Conservation (phyloP, 2,329 filamentous ascomycete genomes). For the Basipetospora sp. region DNA sequence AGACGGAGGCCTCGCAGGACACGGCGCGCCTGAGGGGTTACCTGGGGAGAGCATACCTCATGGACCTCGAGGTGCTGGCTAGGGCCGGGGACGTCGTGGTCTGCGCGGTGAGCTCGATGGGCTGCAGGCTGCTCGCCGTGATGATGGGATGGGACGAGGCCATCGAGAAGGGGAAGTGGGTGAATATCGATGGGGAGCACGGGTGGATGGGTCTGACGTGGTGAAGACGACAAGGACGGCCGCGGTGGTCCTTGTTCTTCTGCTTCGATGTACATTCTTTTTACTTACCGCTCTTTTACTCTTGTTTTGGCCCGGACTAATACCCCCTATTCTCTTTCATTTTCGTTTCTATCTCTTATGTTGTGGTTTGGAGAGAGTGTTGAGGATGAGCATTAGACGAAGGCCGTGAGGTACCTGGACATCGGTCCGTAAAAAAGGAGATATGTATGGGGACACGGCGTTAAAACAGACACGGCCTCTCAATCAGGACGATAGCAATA, state of each 20-base stretch:
- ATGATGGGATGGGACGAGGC: conserved; percentile 75
- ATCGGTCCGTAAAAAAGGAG: too few relatives aligned
- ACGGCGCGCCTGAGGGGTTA: conserved; percentile 57
- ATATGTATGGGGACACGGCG: too few relatives aligned
- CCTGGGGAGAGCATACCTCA: conserved; percentile 65
- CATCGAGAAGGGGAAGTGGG: conserved; percentile 48
- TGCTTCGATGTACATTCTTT: conserved; percentile 5
- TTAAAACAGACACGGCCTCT: too few relatives aligned
- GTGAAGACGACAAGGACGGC: conserved; percentile 9
- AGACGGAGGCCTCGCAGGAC: conserved; percentile 29
- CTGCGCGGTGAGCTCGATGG: conserved; percentile 59
- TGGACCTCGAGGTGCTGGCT: conserved; percentile 64
- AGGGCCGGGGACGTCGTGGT: conserved; percentile 55
- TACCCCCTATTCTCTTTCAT: conserved; percentile 1
- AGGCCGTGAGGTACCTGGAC: neutral
- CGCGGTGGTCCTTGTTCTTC: neutral
- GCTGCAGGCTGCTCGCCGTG: conserved; percentile 62
- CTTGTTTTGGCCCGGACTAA: neutral
- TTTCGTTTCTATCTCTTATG: conserved; percentile 1
- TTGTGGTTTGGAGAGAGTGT: neutral
- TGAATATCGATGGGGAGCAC: conserved; percentile 63
- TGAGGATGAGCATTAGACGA: neutral
- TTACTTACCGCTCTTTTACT: neutral
- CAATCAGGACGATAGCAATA: too few relatives aligned
- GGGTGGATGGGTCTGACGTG: conserved; percentile 40